Evolutionary conservation across 1,284 basidiomycete genomes (phyloP), one percentile per base, ranked within the genome.

Genomic region (Ustilago bromivora): DNA sequence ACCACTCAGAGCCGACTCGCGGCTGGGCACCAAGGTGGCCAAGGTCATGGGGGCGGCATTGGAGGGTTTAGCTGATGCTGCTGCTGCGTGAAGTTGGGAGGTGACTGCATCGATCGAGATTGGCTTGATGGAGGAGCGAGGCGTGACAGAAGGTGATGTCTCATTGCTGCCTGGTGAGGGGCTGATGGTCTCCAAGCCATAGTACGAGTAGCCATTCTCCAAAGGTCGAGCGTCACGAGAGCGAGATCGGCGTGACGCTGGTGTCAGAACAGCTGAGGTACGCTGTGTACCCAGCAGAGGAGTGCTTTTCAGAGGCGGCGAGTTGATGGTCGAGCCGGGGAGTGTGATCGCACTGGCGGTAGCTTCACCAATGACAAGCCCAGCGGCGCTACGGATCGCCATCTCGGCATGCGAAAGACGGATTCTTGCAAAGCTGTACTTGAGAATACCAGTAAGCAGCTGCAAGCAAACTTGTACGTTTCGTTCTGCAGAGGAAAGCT

Each of bases 161-260:
- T 70, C 66, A 31, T 70, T 57, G 63, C 77, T 80, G 28, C 49
- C 65, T 10, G 76, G 66, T 2, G 73, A 80, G 3, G 79, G 71
- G 46, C 68, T 79, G 53, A 77, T 76, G 41, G 64, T 67, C 49
- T 85, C 82, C 38, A 84, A 65, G 34, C 82, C 84, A 52, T 83
- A 85, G 69, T 82, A 84, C 34, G 82, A 82, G 71, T 82, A 85
- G 49, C 83, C 82, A 12, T 80, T 76, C 34, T 66, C 54, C 32
- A 82, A 57, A n/a, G 82, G 68, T 17, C 76, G 57, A 3, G 72
- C 63, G 32, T 83, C 80, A 28, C 71, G 76, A 5, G 80, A 82
- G 13, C 76, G 76, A 12, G 79, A 71, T 2, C 80, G 76, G 32
- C 67, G 76, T 1, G 66, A 63, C 11, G 73, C 65, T 13, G 72